Evolutionary conservation across 148 eudicot genomes (phyloP).

Genomic region (Dianthus caryophyllus): DNA sequence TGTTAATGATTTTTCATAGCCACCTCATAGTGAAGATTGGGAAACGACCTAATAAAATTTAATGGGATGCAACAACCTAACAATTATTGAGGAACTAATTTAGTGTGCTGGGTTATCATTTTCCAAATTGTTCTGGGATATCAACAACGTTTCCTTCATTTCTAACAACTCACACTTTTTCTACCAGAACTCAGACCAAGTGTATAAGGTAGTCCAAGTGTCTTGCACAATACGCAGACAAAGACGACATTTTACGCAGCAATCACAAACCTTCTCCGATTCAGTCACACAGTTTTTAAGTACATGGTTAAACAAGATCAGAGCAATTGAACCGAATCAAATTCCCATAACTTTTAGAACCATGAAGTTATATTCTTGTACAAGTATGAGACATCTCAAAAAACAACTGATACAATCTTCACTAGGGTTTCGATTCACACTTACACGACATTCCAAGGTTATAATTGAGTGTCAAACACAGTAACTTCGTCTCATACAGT

Average conservation of each 20-base stretch:
- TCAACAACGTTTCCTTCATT: background rate
- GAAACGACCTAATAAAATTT: background rate
- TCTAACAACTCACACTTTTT: background rate
- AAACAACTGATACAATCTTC: background rate
- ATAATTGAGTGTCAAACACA: no score
- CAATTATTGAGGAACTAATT: background rate
- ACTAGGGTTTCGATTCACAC: background rate
- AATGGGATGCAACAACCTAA: background rate
- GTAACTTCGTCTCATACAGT: background rate
- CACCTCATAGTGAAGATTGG: no score
- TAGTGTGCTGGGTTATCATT: background rate
- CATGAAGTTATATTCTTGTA: background rate
- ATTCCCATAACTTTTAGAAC: background rate
- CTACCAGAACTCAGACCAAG: background rate
- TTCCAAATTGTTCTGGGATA: background rate
- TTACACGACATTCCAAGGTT: background rate
- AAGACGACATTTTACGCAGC: background rate
- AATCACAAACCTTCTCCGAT: background rate
- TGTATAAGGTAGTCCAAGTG: background rate
- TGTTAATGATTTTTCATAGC: no score
- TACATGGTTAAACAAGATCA: background rate
- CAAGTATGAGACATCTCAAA: background rate
- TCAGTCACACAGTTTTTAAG: background rate
- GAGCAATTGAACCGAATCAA: background rate
- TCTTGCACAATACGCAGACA: background rate